These are phyloP conservation scores for Carex littledalei DNA, from an alignment of 176 grass and related monocot species.

Conservation along the genomic window DNA sequence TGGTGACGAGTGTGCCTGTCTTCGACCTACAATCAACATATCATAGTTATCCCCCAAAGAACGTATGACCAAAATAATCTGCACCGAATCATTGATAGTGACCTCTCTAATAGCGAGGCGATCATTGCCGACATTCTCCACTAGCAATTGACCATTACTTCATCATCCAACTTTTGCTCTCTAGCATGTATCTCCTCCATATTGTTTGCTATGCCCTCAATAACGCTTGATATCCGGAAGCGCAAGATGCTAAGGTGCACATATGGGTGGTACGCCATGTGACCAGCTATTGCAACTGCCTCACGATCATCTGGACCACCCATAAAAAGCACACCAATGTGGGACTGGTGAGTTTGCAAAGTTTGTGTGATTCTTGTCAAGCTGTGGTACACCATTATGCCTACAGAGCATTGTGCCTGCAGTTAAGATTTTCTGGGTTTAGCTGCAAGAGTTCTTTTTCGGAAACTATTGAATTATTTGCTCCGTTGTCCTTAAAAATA, in stretches of 20 bases:
- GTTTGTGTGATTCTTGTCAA: background rate
- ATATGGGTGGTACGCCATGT: slow-evolving; percentile 7
- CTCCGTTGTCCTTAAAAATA: background rate
- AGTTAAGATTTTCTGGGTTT: background rate
- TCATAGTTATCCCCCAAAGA: background rate
- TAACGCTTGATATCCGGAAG: background rate
- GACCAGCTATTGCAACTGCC: slow-evolving; percentile 17
- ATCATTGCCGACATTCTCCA: slow-evolving; percentile 5
- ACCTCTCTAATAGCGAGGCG: slow-evolving; percentile 19
- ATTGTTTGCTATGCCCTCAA: background rate
- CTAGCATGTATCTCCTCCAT: background rate
- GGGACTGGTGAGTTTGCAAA: background rate
- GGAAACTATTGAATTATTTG: background rate
- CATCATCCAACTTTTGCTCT: slow-evolving; percentile 14
- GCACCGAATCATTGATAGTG: background rate
- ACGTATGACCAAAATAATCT: background rate
- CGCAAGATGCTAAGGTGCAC: slow-evolving; percentile 1
- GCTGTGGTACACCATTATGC: slow-evolving; percentile 27
- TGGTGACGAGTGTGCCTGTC: background rate
- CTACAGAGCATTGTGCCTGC: slow-evolving; percentile 20
- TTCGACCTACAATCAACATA: slow-evolving; percentile 25
- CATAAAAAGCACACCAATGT: slow-evolving; percentile 26
- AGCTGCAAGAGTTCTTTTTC: background rate
- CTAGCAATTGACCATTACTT: slow-evolving; percentile 7
- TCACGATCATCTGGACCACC: slow-evolving; percentile 39